phyloP scores from a whole-genome alignment of 2,329 filamentous ascomycete genomes.

The Aspergillus pseudoviridinutans region DNA sequence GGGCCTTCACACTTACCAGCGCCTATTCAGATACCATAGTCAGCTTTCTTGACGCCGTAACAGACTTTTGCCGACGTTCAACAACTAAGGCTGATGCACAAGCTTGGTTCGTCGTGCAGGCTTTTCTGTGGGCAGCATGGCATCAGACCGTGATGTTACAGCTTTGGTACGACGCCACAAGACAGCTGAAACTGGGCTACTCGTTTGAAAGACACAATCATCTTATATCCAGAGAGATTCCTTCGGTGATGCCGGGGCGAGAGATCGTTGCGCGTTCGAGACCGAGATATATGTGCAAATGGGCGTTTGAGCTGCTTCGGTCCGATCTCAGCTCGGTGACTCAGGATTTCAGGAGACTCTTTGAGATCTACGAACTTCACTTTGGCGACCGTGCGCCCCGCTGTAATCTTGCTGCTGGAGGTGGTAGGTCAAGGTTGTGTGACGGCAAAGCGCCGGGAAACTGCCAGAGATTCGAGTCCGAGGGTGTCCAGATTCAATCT shows the following conservation, averaged over 20 bases:
- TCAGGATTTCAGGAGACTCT: constrained; percentile 13
- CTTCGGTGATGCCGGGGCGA: constrained; percentile 2
- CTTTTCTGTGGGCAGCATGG: constrained; percentile 5
- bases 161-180: constrained; percentile 2
- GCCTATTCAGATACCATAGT: constrained; percentile 2
- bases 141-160: constrained; percentile 7
- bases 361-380: constrained; percentile 3
- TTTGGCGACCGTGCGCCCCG: constrained; percentile 11
- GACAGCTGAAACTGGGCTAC: not conserved
- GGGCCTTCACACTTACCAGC: not conserved
- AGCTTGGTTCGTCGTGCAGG: constrained; percentile 7
- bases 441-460: constrained; percentile 11
- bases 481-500: constrained; percentile 11
- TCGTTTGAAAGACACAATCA: not conserved
- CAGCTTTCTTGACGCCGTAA: constrained; percentile 6
- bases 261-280: not conserved
- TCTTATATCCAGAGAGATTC: not conserved
- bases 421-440: constrained; percentile 2
- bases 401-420: constrained; percentile 6
- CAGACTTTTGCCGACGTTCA: not conserved
- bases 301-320: constrained; percentile 20
- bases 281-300: constrained; percentile 15
- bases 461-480: constrained; percentile 16
- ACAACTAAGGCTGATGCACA: not conserved
- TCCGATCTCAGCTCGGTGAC: constrained; percentile 8